Evolutionary conservation across 2,329 filamentous ascomycete species (phyloP).

Genomic region (Incumbomyces delicatus): DNA sequence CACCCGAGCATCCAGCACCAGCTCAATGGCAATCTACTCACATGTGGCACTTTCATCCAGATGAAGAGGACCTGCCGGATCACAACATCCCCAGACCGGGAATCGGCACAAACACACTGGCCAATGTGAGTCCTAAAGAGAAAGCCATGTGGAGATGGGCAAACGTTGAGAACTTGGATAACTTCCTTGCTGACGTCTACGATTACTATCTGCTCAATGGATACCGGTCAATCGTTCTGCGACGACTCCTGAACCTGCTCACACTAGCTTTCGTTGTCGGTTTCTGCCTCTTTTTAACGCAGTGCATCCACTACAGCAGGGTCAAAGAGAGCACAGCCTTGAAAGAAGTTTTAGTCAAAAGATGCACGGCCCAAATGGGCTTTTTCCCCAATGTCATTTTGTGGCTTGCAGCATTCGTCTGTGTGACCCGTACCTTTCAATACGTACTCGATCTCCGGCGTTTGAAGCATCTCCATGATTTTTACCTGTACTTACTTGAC

Average conservation of each 20-base stretch:
- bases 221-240: slow-evolving; percentile 72
- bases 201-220: slow-evolving; percentile 76
- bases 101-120: slow-evolving; percentile 22
- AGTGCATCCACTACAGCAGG: slow-evolving; percentile 73
- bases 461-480: slow-evolving; percentile 69
- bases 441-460: slow-evolving; percentile 64
- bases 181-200: slow-evolving; percentile 77
- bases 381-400: slow-evolving; percentile 65
- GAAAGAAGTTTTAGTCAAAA: slow-evolving; percentile 54
- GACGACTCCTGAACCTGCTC: slow-evolving; percentile 62
- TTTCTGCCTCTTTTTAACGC: slow-evolving; percentile 72
- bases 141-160: slow-evolving; percentile 88
- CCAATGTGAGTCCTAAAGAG: slow-evolving; percentile 52
- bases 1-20: neutral
- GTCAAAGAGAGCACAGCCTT: slow-evolving; percentile 51
- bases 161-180: slow-evolving; percentile 80
- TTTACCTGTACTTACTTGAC: slow-evolving; percentile 71
- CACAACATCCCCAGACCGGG: slow-evolving; percentile 12
- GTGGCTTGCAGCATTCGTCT: slow-evolving; percentile 79
- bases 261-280: slow-evolving; percentile 74
- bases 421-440: slow-evolving; percentile 68
- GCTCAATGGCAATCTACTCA: slow-evolving; percentile 1
- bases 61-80: neutral
- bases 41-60: neutral
- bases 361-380: slow-evolving; percentile 68